Percentiles rank a stretch among this genome's conserved stretches.
phyloP scores from a whole-genome alignment of 768 basidiomycete genomes.

The Pseudohyphozyma bogoriensis region DNA sequence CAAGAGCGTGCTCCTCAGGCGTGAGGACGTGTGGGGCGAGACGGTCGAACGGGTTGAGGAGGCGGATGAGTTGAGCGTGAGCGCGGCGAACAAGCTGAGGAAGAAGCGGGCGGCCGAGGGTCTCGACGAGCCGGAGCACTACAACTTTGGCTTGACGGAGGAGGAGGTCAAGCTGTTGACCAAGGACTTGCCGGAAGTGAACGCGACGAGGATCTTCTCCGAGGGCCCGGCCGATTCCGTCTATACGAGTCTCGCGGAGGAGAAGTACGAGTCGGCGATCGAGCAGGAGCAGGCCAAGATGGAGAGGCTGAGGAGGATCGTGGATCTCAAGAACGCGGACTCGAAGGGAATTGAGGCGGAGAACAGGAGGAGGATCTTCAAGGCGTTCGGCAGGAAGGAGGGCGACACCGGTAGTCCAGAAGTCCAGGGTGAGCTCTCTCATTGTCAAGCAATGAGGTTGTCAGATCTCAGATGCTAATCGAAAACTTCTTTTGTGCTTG shows the following conservation, averaged over 20 bases:
- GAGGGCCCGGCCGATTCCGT: slow-evolving; percentile 15
- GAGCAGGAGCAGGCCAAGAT: slow-evolving; percentile 33
- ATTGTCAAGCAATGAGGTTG: too few species aligned
- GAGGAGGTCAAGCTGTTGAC: neutral
- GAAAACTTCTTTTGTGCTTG: neutral
- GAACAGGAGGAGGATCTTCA: slow-evolving; percentile 68
- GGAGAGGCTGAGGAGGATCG: slow-evolving; percentile 51
- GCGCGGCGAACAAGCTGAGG: neutral
- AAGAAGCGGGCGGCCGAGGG: neutral
- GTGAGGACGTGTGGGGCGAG: slow-evolving; percentile 7
- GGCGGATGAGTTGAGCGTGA: slow-evolving; percentile 1
- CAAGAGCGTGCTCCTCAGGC: slow-evolving; percentile 25
- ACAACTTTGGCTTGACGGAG: slow-evolving; percentile 49
- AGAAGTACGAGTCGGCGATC: slow-evolving; percentile 12
- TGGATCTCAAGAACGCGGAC: slow-evolving; percentile 81
- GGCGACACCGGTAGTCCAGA: slow-evolving; percentile 73
- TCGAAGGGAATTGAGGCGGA: slow-evolving; percentile 76
- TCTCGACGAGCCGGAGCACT: slow-evolving; percentile 29
- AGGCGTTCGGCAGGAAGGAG: slow-evolving; percentile 63
- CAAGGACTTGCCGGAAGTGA: slow-evolving; percentile 3
- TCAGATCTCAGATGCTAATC: neutral
- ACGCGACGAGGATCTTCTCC: too few species aligned
- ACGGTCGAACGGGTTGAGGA: too few species aligned
- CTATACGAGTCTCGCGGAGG: too few species aligned
- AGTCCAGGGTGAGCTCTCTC: slow-evolving; percentile 63